Conservation (phyloP, 2,329 filamentous ascomycete species). For the Sclerotinia minor region DNA sequence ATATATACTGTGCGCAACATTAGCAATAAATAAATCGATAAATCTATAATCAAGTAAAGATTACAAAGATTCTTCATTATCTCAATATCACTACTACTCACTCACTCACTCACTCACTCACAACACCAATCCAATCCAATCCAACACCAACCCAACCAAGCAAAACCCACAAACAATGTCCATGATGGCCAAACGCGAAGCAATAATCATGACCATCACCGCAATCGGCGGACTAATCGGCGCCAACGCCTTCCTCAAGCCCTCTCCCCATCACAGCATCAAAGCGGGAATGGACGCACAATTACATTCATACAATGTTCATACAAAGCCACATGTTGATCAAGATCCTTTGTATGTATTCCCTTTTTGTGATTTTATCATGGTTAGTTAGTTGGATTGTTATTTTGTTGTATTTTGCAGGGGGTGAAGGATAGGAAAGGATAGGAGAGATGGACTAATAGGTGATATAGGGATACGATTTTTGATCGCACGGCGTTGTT, state of each 20-base stretch:
- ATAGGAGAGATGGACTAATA: background rate
- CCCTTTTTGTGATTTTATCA: background rate
- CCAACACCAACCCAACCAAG: background rate
- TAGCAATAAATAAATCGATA: background rate
- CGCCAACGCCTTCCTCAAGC: slow-evolving; percentile 16
- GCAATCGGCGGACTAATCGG: slow-evolving; percentile 20
- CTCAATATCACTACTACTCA: background rate
- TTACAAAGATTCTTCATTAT: background rate
- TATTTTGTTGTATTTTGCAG: background rate
- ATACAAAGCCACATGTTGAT: slow-evolving; percentile 9
- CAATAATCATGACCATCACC: slow-evolving; percentile 12
- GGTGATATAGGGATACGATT: slow-evolving; percentile 26
- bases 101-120: background rate
- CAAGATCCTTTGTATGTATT: slow-evolving; percentile 25
- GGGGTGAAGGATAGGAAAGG: no score
- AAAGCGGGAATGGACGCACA: slow-evolving; percentile 19
- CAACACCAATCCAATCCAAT: background rate
- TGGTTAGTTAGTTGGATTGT: background rate
- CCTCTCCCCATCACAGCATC: slow-evolving; percentile 19
- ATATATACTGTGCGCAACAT: background rate
- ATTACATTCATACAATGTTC: slow-evolving; percentile 14
- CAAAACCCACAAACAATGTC: background rate
- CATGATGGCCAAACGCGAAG: slow-evolving; percentile 19
- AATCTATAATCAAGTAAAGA: background rate
- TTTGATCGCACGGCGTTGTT: slow-evolving; percentile 28